A percentile compares a stretch with the other conserved stretches of the same genome.
Evolutionary conservation across 2,329 filamentous ascomycete genomes (phyloP).

Genomic region (Ophiostoma ips): DNA sequence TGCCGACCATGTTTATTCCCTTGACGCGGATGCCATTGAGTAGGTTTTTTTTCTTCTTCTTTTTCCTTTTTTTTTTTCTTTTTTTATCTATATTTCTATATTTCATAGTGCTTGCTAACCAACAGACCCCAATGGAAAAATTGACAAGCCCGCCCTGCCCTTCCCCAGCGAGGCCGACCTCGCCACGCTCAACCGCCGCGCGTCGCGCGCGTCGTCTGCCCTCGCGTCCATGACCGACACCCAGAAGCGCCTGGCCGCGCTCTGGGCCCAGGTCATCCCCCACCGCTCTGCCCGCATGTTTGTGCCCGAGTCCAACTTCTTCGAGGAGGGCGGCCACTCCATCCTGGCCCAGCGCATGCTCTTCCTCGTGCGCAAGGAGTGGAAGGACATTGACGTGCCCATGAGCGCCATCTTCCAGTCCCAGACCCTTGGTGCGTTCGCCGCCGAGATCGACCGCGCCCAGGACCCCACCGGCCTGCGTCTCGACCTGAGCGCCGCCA

Average conservation of each 20-base stretch:
- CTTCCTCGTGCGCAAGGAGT: slow-evolving; percentile 41
- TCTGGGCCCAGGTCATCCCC: slow-evolving; percentile 60
- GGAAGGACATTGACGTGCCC: slow-evolving; percentile 36
- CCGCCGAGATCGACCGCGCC: slow-evolving; percentile 29
- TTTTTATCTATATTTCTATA: too few species aligned
- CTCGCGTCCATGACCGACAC: slow-evolving; percentile 30
- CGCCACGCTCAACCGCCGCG: slow-evolving; percentile 13
- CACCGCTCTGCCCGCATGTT: slow-evolving; percentile 44
- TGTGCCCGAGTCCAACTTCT: slow-evolving; percentile 48
- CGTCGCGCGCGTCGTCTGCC: slow-evolving; percentile 12
- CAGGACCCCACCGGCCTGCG: slow-evolving; percentile 13
- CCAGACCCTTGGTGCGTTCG: slow-evolving; percentile 35
- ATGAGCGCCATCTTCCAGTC: slow-evolving; percentile 59
- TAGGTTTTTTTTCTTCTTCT: too few species aligned
- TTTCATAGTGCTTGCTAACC: too few species aligned
- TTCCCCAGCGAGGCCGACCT: slow-evolving; percentile 58
- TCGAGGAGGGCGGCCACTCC: slow-evolving; percentile 68
- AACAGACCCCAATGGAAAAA: slow-evolving; percentile 61
- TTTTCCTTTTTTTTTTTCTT: too few species aligned
- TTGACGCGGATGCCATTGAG: slow-evolving; percentile 38
- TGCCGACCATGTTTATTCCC: slow-evolving; percentile 61
- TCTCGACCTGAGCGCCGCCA: slow-evolving; percentile 5
- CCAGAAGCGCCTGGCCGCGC: slow-evolving; percentile 52
- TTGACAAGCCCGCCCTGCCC: slow-evolving; percentile 65
- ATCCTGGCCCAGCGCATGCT: slow-evolving; percentile 72